phyloP scores from a whole-genome alignment of 1,139 yeast genomes.

The Geotrichum cucujoidarum region DNA sequence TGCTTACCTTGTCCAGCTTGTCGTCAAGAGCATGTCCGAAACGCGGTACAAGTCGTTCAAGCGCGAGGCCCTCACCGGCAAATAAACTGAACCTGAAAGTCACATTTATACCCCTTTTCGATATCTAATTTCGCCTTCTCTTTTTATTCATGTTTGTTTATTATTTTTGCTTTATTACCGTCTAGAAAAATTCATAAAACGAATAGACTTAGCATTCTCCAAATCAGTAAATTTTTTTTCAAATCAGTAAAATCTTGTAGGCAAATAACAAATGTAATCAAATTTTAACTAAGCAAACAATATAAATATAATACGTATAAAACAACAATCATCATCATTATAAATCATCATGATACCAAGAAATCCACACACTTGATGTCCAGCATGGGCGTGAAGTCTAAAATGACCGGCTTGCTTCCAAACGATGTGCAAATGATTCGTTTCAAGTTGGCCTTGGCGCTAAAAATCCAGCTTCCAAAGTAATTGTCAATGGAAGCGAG shows the following conservation, averaged over 20 bases:
- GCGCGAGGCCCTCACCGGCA: constrained; percentile 27
- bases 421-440: constrained; percentile 35
- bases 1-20: constrained; percentile 52
- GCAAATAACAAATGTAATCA: too few species aligned
- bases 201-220: neutral
- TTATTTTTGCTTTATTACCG: neutral
- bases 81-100: neutral
- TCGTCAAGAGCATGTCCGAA: constrained; percentile 33
- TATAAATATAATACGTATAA: too few species aligned
- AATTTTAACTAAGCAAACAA: too few species aligned
- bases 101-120: neutral
- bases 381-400: constrained; percentile 34
- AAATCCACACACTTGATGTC: constrained; percentile 26
- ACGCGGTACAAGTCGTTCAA: constrained; percentile 28
- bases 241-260: too few species aligned
- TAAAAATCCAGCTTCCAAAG: constrained; percentile 38
- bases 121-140: neutral
- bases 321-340: neutral
- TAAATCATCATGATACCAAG: neutral
- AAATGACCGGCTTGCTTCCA: constrained; percentile 34
- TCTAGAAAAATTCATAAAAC: neutral
- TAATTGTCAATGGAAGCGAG: constrained; percentile 30
- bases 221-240: too few species aligned
- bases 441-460: constrained; percentile 33
- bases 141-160: neutral